phyloP scores from a whole-genome alignment of 1,139 yeast genomes.

The Kurtzmaniella quercitrusa region DNA sequence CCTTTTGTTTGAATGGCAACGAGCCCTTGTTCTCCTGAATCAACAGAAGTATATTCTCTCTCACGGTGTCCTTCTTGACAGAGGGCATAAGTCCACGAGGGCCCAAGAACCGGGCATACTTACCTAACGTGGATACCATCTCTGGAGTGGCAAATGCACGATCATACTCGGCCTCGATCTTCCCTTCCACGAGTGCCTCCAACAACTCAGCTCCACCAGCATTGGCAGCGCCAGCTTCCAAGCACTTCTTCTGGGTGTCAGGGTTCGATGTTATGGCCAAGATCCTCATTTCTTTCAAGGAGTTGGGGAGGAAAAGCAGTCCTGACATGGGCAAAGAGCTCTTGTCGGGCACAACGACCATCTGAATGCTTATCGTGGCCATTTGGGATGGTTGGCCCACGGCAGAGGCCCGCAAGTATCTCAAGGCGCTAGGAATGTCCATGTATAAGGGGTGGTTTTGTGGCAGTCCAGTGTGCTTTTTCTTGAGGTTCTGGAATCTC shows the following conservation, averaged over 20 bases:
- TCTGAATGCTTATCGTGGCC: constrained; percentile 63
- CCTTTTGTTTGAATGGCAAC: constrained; percentile 68
- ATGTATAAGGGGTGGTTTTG: constrained; percentile 57
- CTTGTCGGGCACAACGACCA: constrained; percentile 69
- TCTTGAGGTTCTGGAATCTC: constrained; percentile 30
- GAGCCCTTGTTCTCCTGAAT: constrained; percentile 60
- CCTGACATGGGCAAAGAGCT: constrained; percentile 79
- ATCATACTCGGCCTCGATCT: constrained; percentile 53
- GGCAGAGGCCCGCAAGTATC: constrained; percentile 82
- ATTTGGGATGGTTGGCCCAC: constrained; percentile 73
- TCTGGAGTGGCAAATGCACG: constrained; percentile 87
- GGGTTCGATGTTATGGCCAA: constrained; percentile 65
- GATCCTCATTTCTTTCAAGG: constrained; percentile 60
- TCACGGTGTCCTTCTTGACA: constrained; percentile 81
- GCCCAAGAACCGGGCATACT: constrained; percentile 75
- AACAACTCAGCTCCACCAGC: constrained; percentile 76
- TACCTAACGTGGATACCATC: constrained; percentile 54
- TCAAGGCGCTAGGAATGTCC: constrained; percentile 69
- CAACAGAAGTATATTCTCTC: constrained; percentile 53
- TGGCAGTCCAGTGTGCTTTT: constrained; percentile 45
- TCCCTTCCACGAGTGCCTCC: constrained; percentile 56
- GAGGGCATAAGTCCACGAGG: constrained; percentile 89
- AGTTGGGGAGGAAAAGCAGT: constrained; percentile 69
- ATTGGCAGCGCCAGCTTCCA: constrained; percentile 50
- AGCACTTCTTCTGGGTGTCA: constrained; percentile 50